Evolutionary conservation across 2,329 filamentous ascomycete species (phyloP), one percentile per base, ranked within the genome.

Genomic region (Lecanoromycetidae sp.): DNA sequence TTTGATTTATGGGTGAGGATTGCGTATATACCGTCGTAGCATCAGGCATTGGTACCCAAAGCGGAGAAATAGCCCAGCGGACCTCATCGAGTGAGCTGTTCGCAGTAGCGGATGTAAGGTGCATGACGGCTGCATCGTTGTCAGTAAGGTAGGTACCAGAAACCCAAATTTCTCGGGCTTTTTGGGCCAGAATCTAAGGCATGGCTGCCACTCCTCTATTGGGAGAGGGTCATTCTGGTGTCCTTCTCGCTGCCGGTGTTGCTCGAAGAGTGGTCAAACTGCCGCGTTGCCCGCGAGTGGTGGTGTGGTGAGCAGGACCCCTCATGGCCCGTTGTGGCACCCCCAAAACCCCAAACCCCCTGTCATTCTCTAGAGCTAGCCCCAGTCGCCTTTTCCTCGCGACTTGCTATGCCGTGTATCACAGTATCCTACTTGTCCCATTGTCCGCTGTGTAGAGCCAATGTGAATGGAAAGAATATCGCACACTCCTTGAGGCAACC

Each of bases 81-180:
- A n/a, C 41, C 22, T 15, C 13, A 15, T 44, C 23, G 40, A 23
- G 29, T 3, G 29, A n/a, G 20, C 20, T 27, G 40, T 40, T 36
- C 9, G 19, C 27, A 41, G 29, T 35, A 40, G 44, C 25, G 44
- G 37, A 22, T 35, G 44, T 33, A 34, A 46, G 5, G 39, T 33
- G 43, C 34, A 25, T 36, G 32, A 23, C 34, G 26, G 34, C 17
- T 25, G 27, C 42, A 49, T n/a, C 37, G 20, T 30, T 17, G 34
- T 20, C 32, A 49, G 27, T 15, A 37, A n/a, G n/a, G n/a, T 45
- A 32, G 35, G 22, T 27, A 43, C 60, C 60, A 65, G 62, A 61
- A 60, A 55, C 59, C 13, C 60, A 63, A 56, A 10, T 34, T 9
- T 22, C 15, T 20, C 41, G 44, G 32, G 36, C 13, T 47, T 29